Evolutionary conservation across 106 monocot species (phyloP).

Genomic region (Platanthera guangdongensis): DNA sequence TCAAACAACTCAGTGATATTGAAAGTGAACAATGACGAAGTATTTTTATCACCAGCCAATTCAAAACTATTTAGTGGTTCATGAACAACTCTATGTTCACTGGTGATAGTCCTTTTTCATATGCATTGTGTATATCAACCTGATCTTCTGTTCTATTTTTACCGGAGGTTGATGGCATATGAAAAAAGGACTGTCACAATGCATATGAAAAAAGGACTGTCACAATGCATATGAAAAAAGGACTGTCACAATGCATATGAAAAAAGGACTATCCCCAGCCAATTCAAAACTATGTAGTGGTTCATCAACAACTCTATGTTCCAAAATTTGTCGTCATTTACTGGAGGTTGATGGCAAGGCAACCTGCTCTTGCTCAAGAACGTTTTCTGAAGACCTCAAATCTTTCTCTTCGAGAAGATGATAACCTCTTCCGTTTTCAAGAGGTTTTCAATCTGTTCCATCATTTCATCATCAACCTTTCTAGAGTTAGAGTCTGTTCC

Average conservation of each 20-base stretch:
- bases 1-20: too few species aligned
- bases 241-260: too few species aligned
- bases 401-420: constrained; percentile 3
- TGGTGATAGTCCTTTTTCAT: neutral
- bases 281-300: too few species aligned
- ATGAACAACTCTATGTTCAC: constrained; percentile 2
- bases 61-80: constrained; percentile 8
- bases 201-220: too few species aligned
- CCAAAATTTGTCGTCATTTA: too few species aligned
- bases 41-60: constrained; percentile 5
- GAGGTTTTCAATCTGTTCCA: constrained; percentile 9
- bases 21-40: too few species aligned
- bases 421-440: constrained; percentile 4
- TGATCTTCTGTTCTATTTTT: constrained; percentile 12
- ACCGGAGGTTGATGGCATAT: too few species aligned
- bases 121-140: constrained; percentile 4
- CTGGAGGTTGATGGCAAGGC: constrained; percentile 10
- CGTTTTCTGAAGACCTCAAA: constrained; percentile 1
- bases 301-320: too few species aligned
- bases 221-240: too few species aligned
- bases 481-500: constrained; percentile 11
- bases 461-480: constrained; percentile 10
- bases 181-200: too few species aligned
- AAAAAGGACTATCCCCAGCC: too few species aligned
- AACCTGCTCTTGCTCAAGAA: constrained; percentile 14